Evolutionary conservation across 83 land plant species (phyloP).

Genomic region (Diphasiastrum complanatum): DNA sequence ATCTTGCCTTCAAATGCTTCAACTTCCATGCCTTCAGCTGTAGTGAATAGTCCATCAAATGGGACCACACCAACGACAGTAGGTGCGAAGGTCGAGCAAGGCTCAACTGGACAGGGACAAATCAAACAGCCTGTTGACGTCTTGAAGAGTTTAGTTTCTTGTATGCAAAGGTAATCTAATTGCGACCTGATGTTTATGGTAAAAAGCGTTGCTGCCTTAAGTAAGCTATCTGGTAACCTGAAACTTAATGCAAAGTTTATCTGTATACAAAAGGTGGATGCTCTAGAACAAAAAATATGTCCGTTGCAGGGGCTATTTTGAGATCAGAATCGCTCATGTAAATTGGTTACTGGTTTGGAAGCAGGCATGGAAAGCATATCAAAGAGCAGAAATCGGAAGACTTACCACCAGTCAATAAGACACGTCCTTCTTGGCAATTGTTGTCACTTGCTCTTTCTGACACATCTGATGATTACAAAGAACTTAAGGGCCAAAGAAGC

Average conservation of each 20-base stretch:
- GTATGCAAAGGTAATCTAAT: conserved; percentile 40
- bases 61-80: conserved; percentile 27
- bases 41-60: conserved; percentile 63
- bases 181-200: too few species aligned
- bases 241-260: too few species aligned
- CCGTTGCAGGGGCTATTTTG: neutral
- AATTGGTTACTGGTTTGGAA: neutral
- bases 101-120: neutral
- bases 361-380: conserved; percentile 58
- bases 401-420: conserved; percentile 34
- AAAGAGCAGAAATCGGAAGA: conserved; percentile 59
- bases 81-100: conserved; percentile 32
- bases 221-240: too few species aligned
- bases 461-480: conserved; percentile 53
- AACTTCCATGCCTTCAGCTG: conserved; percentile 43
- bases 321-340: neutral
- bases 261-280: too few species aligned
- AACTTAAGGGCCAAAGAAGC: conserved; percentile 41
- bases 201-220: too few species aligned
- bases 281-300: too few species aligned
- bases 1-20: conserved; percentile 64
- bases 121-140: conserved; percentile 33
- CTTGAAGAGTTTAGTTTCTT: conserved; percentile 46
- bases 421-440: conserved; percentile 29
- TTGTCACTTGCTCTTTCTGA: conserved; percentile 29